Conservation (phyloP, 2,329 filamentous ascomycete genomes). For the Cadophora sp. region DNA sequence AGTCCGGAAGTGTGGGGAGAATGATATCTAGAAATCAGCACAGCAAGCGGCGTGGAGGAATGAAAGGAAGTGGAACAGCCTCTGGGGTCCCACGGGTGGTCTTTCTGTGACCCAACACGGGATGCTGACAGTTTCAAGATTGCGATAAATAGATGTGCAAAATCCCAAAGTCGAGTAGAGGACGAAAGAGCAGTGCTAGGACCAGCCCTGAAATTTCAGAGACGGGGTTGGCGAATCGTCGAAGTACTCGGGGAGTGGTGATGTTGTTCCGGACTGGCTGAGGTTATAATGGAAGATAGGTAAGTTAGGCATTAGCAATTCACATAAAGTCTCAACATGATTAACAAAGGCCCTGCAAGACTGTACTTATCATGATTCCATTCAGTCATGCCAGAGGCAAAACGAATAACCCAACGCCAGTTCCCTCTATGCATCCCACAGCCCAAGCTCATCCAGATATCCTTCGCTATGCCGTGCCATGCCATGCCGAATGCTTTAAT, state of each 20-base stretch:
- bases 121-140: neutral
- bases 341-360: neutral
- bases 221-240: neutral
- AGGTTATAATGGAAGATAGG: too few species aligned
- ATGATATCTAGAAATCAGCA: too few species aligned
- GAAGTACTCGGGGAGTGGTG: neutral
- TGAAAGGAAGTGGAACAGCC: too few species aligned
- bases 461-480: neutral
- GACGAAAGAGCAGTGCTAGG: too few species aligned
- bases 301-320: neutral
- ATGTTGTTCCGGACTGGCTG: too few species aligned
- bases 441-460: neutral
- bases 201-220: too few species aligned
- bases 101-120: neutral
- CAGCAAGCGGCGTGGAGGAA: too few species aligned
- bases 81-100: too few species aligned
- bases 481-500: neutral
- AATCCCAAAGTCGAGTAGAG: neutral
- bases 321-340: neutral
- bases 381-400: neutral
- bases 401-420: neutral
- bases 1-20: too few species aligned
- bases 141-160: neutral
- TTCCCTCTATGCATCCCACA: neutral
- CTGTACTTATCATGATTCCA: constrained; percentile 14